Base-by-base conservation (phyloP, 345 rosid genomes). In the Carallia pectinifolia region DNA sequence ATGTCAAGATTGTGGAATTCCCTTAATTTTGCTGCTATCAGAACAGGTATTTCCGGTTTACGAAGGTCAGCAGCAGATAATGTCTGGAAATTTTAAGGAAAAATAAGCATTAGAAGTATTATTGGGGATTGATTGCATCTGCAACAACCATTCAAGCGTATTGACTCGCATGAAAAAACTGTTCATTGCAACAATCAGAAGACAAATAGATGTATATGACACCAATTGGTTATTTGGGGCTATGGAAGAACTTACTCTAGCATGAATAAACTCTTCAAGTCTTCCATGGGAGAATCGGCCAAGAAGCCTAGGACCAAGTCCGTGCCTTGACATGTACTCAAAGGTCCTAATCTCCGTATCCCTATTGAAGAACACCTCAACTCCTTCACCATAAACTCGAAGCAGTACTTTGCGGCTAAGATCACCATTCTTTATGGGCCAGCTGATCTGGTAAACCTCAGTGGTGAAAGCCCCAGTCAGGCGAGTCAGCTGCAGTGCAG, bases 391-490 rank as follows among this genome's bases (percentile, higher is more conserved):
- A 19, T 92, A 95, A 74, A 95, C 73, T 79, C 97, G 81, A 74
- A 90, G 81, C 74, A 95, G 65, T 13, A 89, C 85, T 73, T 83
- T 95, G 16, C 89, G 78, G 23, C 64, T 68, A 71, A 76, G 40
- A 39, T 77, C 70, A 44, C 71, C 85, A 54, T 66, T 79, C 61
- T 83, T 84, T 5, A 89, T 78, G 0, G 97, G 94, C 98, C 99
- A 92, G 40, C 80, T 88, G 62, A 94, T 83, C 86, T 88, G 90
- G 74, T 74, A 94, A 10, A 94, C 95, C 86, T 88, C 88, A 64
- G 91, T 94, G 10, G 98, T 94, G 97, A 94, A 87, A 2, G 97
- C 98, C 52, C 97, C 97, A 39, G 85, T 90, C 19, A 91, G 61
- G 2, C 88, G 95, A 18, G 85, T 80, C 66, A 88, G 90, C 75